Evolutionary conservation across 257 asterid species (phyloP).

Genomic region (Solanum sejunctum): DNA sequence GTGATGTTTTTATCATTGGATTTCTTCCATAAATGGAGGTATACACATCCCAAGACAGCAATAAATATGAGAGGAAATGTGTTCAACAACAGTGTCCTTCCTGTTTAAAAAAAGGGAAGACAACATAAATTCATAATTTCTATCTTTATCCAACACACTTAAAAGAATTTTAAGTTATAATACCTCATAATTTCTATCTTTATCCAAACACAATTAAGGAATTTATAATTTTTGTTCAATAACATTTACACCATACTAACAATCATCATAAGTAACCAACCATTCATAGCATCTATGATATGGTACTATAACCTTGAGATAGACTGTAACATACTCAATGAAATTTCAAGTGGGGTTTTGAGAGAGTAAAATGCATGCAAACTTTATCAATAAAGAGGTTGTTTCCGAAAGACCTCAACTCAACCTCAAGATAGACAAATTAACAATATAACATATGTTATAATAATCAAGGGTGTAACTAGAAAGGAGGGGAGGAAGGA

Average conservation of each 20-base stretch:
- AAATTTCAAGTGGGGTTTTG: no score
- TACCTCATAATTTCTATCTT: no score
- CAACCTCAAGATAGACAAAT: no score
- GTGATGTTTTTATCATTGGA: background rate
- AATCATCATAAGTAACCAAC: background rate
- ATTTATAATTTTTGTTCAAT: background rate
- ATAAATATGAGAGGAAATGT: constrained; percentile 49
- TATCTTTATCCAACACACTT: background rate
- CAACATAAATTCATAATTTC: background rate
- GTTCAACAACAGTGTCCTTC: constrained; percentile 33
- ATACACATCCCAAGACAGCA: constrained; percentile 63
- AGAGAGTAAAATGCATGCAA: no score
- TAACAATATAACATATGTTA: background rate
- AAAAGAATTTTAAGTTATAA: no score
- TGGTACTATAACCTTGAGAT: background rate
- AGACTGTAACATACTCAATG: no score
- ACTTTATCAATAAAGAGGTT: no score
- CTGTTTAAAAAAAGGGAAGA: constrained; percentile 13
- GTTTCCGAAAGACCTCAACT: no score
- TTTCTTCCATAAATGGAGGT: constrained; percentile 49
- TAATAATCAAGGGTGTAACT: background rate
- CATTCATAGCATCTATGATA: background rate
- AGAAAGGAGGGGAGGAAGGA: background rate
- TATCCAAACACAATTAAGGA: background rate
- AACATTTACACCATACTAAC: background rate